Evolutionary conservation across 371 early-diverging fungal genomes (phyloP), one percentile per base, ranked within the genome.

Genomic region (Circinella umbellata): DNA sequence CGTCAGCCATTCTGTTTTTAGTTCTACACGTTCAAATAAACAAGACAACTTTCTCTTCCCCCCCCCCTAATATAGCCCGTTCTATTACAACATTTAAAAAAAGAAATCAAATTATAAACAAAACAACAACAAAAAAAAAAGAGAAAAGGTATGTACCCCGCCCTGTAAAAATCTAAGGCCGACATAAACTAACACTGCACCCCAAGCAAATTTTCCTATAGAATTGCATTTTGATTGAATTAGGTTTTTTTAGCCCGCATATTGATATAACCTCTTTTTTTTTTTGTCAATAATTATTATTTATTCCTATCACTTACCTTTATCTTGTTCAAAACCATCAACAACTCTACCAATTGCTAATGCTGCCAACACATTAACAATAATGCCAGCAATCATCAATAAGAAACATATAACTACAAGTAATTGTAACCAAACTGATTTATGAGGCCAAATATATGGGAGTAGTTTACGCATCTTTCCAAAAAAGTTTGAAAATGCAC

Each of bases 371-470:
- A 94, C 87, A 75, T 96, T 96, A 62, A 98, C 89, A 3, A 88
- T 61, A 53, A 96, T 85, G 0, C 96, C 96, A 13, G 87, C 63
- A 2, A 89, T 67, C 68, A 98, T 84, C 27, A 93, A 71, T 0
- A 76, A 59, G 66, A 95, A 76, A 65, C 94, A 95, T 11, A 87
- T 67, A 8, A 92, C 61, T n/a, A 96, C 89, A 35, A 89, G 81
- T 3, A 86, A 20, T 76, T 94, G 94, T 15, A 97, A 81, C 37
- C 77, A 68, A 9, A 75, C 66, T n/a, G 88, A 85, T 10, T 80
- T 76, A 7, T 85, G 83, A n/a, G 97, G 97, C 95, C 96, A 95
- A 48, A 96, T 79, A 62, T 90, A 96, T 4, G 98, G 98, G 39
- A 90, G 60, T 7, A 97, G 84, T 37, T 86, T 86, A 49, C 81